Conservation (phyloP, 352 stramenopile genomes). For the Phytophthora tentaculata region DNA sequence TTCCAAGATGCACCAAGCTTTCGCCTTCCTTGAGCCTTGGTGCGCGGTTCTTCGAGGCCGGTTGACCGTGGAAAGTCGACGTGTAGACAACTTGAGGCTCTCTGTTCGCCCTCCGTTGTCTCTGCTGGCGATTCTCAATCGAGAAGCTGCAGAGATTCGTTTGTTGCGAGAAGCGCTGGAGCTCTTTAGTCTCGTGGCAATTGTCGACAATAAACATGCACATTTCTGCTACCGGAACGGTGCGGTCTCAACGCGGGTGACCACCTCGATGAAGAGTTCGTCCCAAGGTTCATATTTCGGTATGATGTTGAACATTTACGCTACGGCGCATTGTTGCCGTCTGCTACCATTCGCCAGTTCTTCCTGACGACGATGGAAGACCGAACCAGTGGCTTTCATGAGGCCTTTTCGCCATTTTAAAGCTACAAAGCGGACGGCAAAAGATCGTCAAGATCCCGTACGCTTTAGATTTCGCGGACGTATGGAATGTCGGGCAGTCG, state of each 20-base stretch:
- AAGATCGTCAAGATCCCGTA: constrained; percentile 30
- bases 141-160: constrained; percentile 27
- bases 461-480: constrained; percentile 26
- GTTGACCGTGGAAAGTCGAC: constrained; percentile 24
- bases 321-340: constrained; percentile 38
- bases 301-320: constrained; percentile 35
- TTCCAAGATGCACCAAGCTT: constrained; percentile 2
- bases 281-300: constrained; percentile 32
- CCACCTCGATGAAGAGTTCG: constrained; percentile 35
- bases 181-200: constrained; percentile 44
- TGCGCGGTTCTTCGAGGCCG: constrained; percentile 27
- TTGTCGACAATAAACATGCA: constrained; percentile 43
- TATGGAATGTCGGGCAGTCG: constrained; percentile 34
- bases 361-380: constrained; percentile 9
- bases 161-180: constrained; percentile 42
- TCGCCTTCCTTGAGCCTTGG: constrained; percentile 39
- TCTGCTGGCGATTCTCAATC: constrained; percentile 24
- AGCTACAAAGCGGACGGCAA: constrained; percentile 6
- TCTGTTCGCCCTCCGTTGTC: constrained; percentile 29
- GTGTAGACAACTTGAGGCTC: constrained; percentile 33
- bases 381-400: constrained; percentile 26
- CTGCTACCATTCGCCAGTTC: constrained; percentile 34
- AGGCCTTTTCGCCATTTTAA: constrained; percentile 31
- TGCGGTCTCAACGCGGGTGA: constrained; percentile 40
- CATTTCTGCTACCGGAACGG: constrained; percentile 36